phyloP scores from a whole-genome alignment of 2,329 filamentous ascomycete genomes.

The Pezicula carpinea region DNA sequence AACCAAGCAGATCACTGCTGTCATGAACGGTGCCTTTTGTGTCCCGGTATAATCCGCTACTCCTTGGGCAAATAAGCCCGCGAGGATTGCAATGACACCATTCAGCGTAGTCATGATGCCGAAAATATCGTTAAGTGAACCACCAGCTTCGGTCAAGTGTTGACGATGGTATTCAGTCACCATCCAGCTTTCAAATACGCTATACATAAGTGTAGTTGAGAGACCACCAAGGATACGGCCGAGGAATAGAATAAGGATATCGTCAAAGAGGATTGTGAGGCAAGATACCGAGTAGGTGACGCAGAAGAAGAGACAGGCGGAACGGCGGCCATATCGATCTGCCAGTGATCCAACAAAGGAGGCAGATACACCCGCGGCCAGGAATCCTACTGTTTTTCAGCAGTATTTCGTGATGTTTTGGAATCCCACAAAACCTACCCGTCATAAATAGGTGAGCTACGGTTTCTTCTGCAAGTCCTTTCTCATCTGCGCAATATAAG shows the following conservation, averaged over 20 bases:
- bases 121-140: constrained; percentile 44
- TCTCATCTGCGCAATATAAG: constrained; percentile 13
- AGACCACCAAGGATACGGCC: constrained; percentile 51
- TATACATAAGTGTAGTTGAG: constrained; percentile 52
- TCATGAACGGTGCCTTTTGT: constrained; percentile 47
- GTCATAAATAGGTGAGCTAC: constrained; percentile 21
- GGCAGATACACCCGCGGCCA: constrained; percentile 21
- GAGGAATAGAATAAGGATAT: constrained; percentile 39
- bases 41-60: constrained; percentile 41
- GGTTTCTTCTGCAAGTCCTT: constrained; percentile 18
- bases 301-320: constrained; percentile 51
- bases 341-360: constrained; percentile 20
- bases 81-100: constrained; percentile 47
- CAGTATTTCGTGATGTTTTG: neutral
- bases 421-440: neutral
- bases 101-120: constrained; percentile 47
- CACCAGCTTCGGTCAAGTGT: constrained; percentile 33
- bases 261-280: constrained; percentile 41
- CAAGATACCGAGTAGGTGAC: constrained; percentile 46
- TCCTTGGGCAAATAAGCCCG: constrained; percentile 45
- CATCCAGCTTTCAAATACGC: constrained; percentile 59
- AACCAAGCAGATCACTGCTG: constrained; percentile 34
- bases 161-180: constrained; percentile 49
- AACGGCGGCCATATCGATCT: constrained; percentile 32
- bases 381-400: constrained; percentile 11